Base-by-base conservation (phyloP, 345 rosid genomes). In the Eucalyptus regnans region DNA sequence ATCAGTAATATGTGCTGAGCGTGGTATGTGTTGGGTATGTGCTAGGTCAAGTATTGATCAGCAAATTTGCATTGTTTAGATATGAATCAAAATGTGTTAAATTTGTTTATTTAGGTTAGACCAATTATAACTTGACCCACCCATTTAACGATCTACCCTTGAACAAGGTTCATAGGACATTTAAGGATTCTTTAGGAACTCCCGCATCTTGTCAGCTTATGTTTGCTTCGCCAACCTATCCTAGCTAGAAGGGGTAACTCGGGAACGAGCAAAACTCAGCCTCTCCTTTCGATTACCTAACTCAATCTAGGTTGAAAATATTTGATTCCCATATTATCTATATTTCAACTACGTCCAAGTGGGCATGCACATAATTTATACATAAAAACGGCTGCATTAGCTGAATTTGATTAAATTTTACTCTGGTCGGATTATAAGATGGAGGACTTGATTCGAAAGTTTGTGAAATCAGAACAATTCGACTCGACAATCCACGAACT, bases 21-120 rank as follows among this genome's bases (percentile, higher is more conserved):
- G 0, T 0, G 0, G 0, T 52, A 18, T 52, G 23, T 3, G 4
- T 1, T 52, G 4, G 1, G 23, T 1, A 52, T 3, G 56, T 52
- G 9, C 0, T 3, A 0, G 23, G 58, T 52, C 1, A 18, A 20
- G 58, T 20, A 52, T 18, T 52, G 10, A 0, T 52, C 0, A 7
- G 9, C 10, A 7, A 18, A 52, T 7, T 52, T 52, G 58, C 58
- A 52, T 52, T 0, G 25, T 52, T 2, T 52, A 52, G 25, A 52
- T 52, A 2, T 52, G 25, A 52, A 52, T 52, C 2, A 20, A 52
- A 52, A 52, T 52, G 25, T 3, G 9, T 20, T 52, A 52, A 52
- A 52, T 52, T 52, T 52, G 25, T 52, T 52, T 52, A 52, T 52
- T 7, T 20, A 52, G 58, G 58, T 18, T 52, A 18, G 2, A 52